Conservation (phyloP, 139 green algal species). For the Closterium sp. region DNA sequence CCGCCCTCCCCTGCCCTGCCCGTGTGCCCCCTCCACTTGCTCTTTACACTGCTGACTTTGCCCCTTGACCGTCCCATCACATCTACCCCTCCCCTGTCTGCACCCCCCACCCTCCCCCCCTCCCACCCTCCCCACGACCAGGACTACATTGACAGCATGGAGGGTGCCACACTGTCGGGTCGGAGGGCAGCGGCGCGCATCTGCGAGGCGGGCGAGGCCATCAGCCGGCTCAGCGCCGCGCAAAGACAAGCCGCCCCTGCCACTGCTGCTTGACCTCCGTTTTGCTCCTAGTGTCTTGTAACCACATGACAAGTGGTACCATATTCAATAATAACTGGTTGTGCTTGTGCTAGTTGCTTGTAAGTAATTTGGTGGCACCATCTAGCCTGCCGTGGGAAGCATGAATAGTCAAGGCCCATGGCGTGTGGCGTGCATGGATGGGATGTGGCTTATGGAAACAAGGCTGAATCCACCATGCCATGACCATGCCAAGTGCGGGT, state of each 20-base stretch:
- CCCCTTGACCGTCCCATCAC: too few species aligned
- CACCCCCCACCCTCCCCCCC: not conserved
- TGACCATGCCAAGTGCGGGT: too few species aligned
- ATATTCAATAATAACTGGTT: too few species aligned
- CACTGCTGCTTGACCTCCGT: not conserved
- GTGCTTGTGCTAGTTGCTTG: not conserved
- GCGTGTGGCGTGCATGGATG: too few species aligned
- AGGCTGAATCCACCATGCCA: too few species aligned
- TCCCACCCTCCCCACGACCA: not conserved
- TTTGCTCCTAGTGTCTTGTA: not conserved
- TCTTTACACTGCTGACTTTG: too few species aligned
- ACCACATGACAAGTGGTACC: not conserved
- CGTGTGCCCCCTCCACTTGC: not conserved
- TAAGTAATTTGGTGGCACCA: not conserved
- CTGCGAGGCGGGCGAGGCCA: constrained; percentile 13
- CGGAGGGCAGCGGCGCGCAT: constrained; percentile 38
- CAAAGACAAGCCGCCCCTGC: not conserved
- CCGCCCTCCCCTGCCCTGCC: not conserved
- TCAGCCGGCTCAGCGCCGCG: not conserved
- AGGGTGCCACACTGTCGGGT: constrained; percentile 91
- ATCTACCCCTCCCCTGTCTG: not conserved
- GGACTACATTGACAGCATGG: constrained; percentile 98
- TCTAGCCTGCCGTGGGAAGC: too few species aligned
- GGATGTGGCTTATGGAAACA: too few species aligned
- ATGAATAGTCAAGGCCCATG: too few species aligned